Conservation (phyloP, 2,329 filamentous ascomycete genomes). For the Blumeriella jaapii region DNA sequence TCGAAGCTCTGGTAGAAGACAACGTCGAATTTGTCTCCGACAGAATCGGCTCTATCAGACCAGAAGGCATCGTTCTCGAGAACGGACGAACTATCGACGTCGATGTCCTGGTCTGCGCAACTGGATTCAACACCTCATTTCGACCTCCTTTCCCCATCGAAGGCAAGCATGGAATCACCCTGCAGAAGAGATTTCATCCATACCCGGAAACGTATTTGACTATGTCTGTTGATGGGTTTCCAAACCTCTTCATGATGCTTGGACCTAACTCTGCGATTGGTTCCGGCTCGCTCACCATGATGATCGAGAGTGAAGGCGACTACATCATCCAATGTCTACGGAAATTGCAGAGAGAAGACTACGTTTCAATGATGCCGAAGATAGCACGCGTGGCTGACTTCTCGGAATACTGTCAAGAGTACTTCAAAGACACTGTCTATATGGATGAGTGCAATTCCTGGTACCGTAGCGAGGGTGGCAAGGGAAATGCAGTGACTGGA, state of each 20-base stretch:
- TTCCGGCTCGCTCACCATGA: slow-evolving; percentile 18
- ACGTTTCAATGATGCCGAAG: slow-evolving; percentile 34
- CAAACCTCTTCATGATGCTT: slow-evolving; percentile 25
- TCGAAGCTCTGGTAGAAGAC: slow-evolving; percentile 29
- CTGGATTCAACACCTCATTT: slow-evolving; percentile 26
- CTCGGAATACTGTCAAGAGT: slow-evolving; percentile 35
- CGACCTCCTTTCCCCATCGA: slow-evolving; percentile 21
- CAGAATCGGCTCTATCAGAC: slow-evolving; percentile 33
- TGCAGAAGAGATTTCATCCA: slow-evolving; percentile 23
- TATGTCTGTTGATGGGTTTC: slow-evolving; percentile 18
- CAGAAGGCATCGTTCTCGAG: slow-evolving; percentile 26
- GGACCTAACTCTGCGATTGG: slow-evolving; percentile 23
- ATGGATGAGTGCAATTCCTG: slow-evolving; percentile 28
- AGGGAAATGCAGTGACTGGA: slow-evolving; percentile 30
- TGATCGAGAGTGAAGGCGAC: slow-evolving; percentile 21
- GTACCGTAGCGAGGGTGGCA: slow-evolving; percentile 27
- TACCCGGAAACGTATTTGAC: slow-evolving; percentile 23
- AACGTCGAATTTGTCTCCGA: slow-evolving; percentile 33
- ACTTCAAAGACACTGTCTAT: slow-evolving; percentile 44
- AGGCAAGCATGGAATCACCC: slow-evolving; percentile 15
- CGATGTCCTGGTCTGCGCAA: slow-evolving; percentile 31
- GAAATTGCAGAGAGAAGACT: slow-evolving; percentile 35
- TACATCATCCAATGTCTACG: slow-evolving; percentile 23
- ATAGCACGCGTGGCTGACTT: slow-evolving; percentile 38
- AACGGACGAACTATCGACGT: slow-evolving; percentile 23